phyloP scores from a whole-genome alignment of 352 stramenopile genomes.

The Aphanomyces astaci region DNA sequence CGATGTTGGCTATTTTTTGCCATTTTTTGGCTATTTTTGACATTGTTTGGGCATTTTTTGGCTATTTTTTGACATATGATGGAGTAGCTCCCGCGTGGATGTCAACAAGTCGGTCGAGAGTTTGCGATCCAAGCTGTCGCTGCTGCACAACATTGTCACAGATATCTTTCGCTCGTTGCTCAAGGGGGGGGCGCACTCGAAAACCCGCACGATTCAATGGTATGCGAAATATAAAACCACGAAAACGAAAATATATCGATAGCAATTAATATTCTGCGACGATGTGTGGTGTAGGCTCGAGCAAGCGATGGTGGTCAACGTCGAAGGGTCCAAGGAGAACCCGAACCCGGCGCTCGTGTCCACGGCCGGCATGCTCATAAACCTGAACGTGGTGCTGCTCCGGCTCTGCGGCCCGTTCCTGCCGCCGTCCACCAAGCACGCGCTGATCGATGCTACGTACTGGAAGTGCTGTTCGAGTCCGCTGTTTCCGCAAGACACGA shows the following conservation, averaged over 20 bases:
- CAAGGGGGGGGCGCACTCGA: constrained; percentile 45
- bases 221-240: too few relatives aligned
- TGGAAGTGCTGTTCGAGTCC: constrained; percentile 35
- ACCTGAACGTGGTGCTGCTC: constrained; percentile 67
- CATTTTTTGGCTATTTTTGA: too few relatives aligned
- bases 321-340: constrained; percentile 70
- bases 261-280: too few relatives aligned
- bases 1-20: not conserved
- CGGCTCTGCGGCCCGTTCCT: constrained; percentile 77
- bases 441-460: constrained; percentile 60
- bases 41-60: too few relatives aligned
- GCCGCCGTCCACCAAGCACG: constrained; percentile 61
- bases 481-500: constrained; percentile 61
- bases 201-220: constrained; percentile 56
- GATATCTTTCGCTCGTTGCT: constrained; percentile 64
- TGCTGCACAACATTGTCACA: constrained; percentile 45
- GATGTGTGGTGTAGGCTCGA: constrained; percentile 38
- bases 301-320: constrained; percentile 63
- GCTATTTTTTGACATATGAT: too few relatives aligned
- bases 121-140: constrained; percentile 60
- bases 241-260: too few relatives aligned
- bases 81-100: constrained; percentile 24
- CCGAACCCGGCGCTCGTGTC: constrained; percentile 55
- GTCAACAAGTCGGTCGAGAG: constrained; percentile 61
- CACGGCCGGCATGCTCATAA: constrained; percentile 69